Percentiles rank a stretch among this genome's conserved stretches.
phyloP scores from a whole-genome alignment of 495 filamentous ascomycete genomes.

The Lindgomyces ingoldianus region DNA sequence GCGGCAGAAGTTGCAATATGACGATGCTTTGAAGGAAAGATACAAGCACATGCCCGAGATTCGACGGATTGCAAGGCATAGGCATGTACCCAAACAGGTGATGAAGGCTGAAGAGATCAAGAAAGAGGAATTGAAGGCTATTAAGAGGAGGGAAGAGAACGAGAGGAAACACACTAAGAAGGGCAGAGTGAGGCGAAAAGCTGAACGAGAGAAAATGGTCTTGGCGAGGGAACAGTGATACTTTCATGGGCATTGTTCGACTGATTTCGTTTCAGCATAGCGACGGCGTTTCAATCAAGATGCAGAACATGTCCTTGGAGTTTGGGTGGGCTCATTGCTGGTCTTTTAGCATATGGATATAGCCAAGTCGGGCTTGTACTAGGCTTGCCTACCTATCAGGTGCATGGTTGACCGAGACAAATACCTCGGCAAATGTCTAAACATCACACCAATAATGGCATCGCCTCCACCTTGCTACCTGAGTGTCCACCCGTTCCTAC shows the following conservation, averaged over 20 bases:
- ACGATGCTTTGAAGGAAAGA: slow-evolving; percentile 76
- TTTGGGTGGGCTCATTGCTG: too few relatives aligned
- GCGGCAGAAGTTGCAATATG: slow-evolving; percentile 86
- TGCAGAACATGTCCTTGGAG: too few relatives aligned
- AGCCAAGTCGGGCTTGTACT: too few relatives aligned
- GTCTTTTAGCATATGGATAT: too few relatives aligned
- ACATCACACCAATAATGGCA: too few relatives aligned
- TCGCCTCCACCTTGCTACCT: too few relatives aligned
- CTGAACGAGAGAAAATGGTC: slow-evolving; percentile 92
- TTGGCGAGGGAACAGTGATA: slow-evolving; percentile 69
- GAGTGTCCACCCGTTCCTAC: too few relatives aligned
- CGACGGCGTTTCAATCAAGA: slow-evolving; percentile 10
- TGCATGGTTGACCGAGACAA: too few relatives aligned
- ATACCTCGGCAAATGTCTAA: too few relatives aligned
- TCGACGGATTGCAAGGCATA: slow-evolving; percentile 80
- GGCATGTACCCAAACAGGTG: slow-evolving; percentile 87
- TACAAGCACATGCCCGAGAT: slow-evolving; percentile 98
- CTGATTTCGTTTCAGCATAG: background rate
- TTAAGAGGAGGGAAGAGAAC: slow-evolving; percentile 92
- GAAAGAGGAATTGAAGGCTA: slow-evolving; percentile 77
- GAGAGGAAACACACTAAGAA: slow-evolving; percentile 87
- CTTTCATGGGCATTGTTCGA: background rate
- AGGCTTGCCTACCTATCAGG: too few relatives aligned
- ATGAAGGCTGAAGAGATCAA: slow-evolving; percentile 99
- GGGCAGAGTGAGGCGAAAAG: slow-evolving; percentile 67